Evolutionary conservation across 345 rosid genomes (phyloP).

Genomic region (Eucalyptus lansdowneana): DNA sequence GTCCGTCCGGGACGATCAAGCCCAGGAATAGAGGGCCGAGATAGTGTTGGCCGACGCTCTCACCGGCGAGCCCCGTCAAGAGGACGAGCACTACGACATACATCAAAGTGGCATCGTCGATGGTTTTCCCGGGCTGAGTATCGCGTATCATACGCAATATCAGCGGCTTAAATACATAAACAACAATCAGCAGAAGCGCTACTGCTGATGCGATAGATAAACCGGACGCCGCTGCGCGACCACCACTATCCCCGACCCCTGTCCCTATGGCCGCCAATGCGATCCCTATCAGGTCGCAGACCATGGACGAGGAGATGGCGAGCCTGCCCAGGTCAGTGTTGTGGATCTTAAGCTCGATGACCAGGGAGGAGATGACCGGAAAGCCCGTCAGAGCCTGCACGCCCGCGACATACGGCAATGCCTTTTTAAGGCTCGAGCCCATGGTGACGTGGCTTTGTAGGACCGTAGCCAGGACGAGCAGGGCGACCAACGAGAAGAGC

Average conservation of each 20-base stretch:
- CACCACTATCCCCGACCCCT: not conserved
- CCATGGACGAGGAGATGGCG: slow-evolving; percentile 15
- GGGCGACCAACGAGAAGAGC: not conserved
- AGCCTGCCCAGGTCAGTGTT: slow-evolving; percentile 30
- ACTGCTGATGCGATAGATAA: not conserved
- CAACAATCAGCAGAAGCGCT: not conserved
- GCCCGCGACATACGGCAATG: not conserved
- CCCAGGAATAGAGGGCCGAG: slow-evolving; percentile 21
- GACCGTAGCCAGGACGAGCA: not conserved
- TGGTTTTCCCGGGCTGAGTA: slow-evolving; percentile 5
- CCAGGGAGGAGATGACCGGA: slow-evolving; percentile 14
- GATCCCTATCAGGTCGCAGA: slow-evolving; percentile 1
- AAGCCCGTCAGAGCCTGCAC: slow-evolving; percentile 13
- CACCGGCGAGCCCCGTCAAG: not conserved
- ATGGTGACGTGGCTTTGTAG: not conserved
- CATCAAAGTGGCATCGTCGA: not conserved
- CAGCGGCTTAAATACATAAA: slow-evolving; percentile 5
- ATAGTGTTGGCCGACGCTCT: slow-evolving; percentile 1
- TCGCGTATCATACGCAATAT: slow-evolving; percentile 5
- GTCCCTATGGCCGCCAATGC: not conserved
- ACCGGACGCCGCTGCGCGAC: too few species aligned
- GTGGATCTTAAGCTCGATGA: slow-evolving; percentile 17
- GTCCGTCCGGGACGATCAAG: slow-evolving; percentile 30
- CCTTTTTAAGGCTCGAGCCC: not conserved
- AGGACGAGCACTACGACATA: not conserved